A percentile compares a stretch with the other conserved stretches of the same genome.
phyloP scores from a whole-genome alignment of 345 rosid genomes.

The Gossypium anomalum region DNA sequence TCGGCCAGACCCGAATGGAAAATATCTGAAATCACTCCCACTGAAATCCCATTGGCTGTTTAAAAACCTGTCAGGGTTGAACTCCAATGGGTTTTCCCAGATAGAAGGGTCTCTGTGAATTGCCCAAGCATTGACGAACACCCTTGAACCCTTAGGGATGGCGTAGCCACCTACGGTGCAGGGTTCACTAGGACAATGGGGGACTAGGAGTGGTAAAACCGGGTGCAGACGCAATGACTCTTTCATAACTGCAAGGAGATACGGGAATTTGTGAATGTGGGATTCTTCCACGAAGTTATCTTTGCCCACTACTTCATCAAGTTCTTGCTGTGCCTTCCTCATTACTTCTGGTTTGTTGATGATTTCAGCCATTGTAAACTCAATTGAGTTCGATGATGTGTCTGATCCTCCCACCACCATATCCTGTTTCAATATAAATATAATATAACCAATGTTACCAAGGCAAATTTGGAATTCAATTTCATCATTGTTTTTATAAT shows the following conservation, averaged over 20 bases:
- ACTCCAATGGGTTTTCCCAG: slow-evolving; percentile 50
- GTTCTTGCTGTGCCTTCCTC: slow-evolving; percentile 42
- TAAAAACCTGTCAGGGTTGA: slow-evolving; percentile 52
- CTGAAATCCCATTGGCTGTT: slow-evolving; percentile 15
- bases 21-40: slow-evolving; percentile 50
- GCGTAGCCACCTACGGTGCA: slow-evolving; percentile 39
- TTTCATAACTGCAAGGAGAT: slow-evolving; percentile 47
- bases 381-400: slow-evolving; percentile 47
- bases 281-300: slow-evolving; percentile 44
- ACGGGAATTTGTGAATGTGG: slow-evolving; percentile 39
- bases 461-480: not conserved
- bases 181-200: slow-evolving; percentile 40
- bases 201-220: slow-evolving; percentile 44
- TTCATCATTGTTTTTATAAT: not conserved
- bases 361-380: slow-evolving; percentile 52
- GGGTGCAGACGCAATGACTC: slow-evolving; percentile 59
- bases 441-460: not conserved
- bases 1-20: slow-evolving; percentile 80
- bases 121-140: slow-evolving; percentile 52
- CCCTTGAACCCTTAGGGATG: slow-evolving; percentile 42
- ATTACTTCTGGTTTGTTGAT: slow-evolving; percentile 44
- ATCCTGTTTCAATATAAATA: not conserved
- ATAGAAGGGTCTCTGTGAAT: slow-evolving; percentile 50
- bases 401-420: slow-evolving; percentile 51
- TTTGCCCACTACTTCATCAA: slow-evolving; percentile 46